Evolutionary conservation across 257 asterid genomes (phyloP).

Genomic region (Jasminum sambac): DNA sequence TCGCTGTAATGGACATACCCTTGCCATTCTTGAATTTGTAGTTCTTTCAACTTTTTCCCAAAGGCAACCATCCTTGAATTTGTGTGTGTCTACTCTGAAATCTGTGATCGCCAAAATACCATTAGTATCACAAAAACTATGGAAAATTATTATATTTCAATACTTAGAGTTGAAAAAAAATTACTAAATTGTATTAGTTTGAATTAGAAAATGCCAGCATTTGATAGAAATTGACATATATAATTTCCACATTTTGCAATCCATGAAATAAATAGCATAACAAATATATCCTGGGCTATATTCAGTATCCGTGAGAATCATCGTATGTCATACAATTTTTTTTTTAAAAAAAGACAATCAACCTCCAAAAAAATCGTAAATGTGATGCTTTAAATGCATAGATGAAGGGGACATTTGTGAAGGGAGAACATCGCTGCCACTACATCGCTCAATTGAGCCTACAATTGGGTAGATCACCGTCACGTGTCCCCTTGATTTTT

Average conservation of each 20-base stretch:
- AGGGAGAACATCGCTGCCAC: no score
- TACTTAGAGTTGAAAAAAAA: not conserved
- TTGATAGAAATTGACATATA: not conserved
- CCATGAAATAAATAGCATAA: not conserved
- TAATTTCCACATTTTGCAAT: not conserved
- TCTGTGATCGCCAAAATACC: not conserved
- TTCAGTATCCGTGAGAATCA: no score
- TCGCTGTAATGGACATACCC: constrained; percentile 29
- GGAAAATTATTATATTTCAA: not conserved
- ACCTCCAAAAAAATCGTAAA: no score
- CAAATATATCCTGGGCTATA: not conserved
- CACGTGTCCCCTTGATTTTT: no score
- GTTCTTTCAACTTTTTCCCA: constrained; percentile 46
- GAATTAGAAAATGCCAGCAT: not conserved
- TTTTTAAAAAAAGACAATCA: no score
- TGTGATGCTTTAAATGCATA: no score
- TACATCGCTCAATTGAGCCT: no score
- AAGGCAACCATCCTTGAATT: constrained; percentile 59
- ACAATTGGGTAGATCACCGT: no score
- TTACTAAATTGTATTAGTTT: not conserved
- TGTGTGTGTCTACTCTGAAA: not conserved
- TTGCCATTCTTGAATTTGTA: constrained; percentile 54
- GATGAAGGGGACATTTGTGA: no score
- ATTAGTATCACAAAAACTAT: not conserved
- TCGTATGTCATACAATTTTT: no score